Evolutionary conservation across 192 early-diverging fungal genomes (phyloP).

Genomic region (Diversispora epigaea): DNA sequence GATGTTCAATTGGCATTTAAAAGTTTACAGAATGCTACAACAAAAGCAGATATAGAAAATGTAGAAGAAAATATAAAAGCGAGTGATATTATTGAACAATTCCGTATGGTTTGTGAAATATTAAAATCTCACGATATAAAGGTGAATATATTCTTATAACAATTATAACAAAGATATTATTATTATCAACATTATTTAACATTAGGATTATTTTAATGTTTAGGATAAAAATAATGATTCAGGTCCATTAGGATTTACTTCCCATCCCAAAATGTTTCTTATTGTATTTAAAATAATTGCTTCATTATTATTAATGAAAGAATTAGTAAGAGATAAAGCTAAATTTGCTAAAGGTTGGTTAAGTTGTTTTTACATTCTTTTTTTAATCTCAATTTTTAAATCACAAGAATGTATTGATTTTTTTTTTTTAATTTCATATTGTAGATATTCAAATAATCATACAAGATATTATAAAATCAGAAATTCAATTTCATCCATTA

Average conservation of each 20-base stretch:
- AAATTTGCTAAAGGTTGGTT: background rate
- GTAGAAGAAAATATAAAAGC: background rate
- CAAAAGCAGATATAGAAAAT: background rate
- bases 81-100: constrained; percentile 9
- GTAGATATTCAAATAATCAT: background rate
- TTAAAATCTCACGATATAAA: background rate
- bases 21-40: background rate
- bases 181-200: background rate
- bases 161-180: background rate
- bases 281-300: constrained; percentile 4
- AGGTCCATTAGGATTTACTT: constrained; percentile 19
- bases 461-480: background rate
- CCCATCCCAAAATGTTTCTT: background rate
- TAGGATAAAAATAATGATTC: background rate
- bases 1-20: constrained; percentile 26
- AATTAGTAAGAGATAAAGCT: constrained; percentile 2
- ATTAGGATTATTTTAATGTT: background rate
- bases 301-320: background rate
- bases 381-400: background rate
- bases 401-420: background rate
- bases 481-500: constrained; percentile 20
- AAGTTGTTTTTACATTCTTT: background rate
- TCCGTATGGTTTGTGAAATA: background rate
- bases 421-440: background rate
- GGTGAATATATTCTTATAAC: background rate